Base-by-base conservation (phyloP, 768 basidiomycete species). In the Floccularia luteovirens region DNA sequence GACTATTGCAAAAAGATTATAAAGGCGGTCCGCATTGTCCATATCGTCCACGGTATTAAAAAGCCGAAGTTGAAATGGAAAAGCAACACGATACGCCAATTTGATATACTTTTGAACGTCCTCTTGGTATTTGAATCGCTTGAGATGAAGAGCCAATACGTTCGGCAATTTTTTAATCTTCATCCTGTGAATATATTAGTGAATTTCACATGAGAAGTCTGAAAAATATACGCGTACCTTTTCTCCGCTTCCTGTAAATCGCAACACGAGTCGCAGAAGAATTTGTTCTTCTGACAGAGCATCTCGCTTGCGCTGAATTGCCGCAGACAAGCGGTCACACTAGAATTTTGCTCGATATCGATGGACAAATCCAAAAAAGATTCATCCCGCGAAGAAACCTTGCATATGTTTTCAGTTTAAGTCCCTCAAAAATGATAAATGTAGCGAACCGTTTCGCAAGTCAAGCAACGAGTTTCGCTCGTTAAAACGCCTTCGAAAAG, bases 111-210 rank as follows among this genome's bases (percentile, higher is more conserved):
- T 85, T 45, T 81, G 78, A 2, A 87, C 63, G 48, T 90, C 85
- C 60, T 97, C 94, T 59, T 96, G 92, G 56, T 92, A 96, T 63
- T 99, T 99, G 81, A 99, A 99, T 24, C 96, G 79, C 67, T 99
- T 99, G 34, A 99, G 66, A 59, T 99, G 96, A 19, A 99, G 72
- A 10, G 94, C 92, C 17, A 99, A 80, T 25, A 99, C 73, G 56
- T 97, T 94, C 1, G 96, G 96, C 0, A 97, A 70, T 49, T 81
- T 86, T 69, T 97, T 97, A 58, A 99, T 92, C 64, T 99, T 99
- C 94, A 99, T 98, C 52, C 94, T 96, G 55, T 8, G 35, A 39
- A 45, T 43, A 21, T 27, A 31, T 46, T 28, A 45, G 22, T 32
- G 20, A 42, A 30, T 31, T 31, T 23, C 36, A 42, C 19, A 30